A percentile compares a stretch with the other conserved stretches of the same genome.
These are phyloP conservation scores for Beta corolliflora DNA, from an alignment of 179 eudicot genomes.

Conservation along the genomic window DNA sequence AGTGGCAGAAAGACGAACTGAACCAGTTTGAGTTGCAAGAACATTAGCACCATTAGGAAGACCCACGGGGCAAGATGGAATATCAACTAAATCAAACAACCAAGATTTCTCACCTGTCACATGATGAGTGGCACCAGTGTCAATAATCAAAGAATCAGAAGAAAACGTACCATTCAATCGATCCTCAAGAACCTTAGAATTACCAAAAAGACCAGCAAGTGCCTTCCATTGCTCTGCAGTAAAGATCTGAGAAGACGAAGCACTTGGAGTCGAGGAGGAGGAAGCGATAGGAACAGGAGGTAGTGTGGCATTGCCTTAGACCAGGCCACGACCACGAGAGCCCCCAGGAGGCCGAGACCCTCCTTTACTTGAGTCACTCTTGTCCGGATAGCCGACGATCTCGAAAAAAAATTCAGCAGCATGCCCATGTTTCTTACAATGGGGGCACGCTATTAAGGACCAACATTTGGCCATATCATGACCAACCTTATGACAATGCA, in stretches of 20 bases:
- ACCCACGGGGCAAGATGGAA: too few species aligned
- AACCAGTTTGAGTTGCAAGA: too few species aligned
- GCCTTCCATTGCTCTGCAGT: neutral
- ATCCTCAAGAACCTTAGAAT: neutral
- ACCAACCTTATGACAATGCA: neutral
- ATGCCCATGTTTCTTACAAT: too few species aligned
- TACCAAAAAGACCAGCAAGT: neutral
- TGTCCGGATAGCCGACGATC: neutral
- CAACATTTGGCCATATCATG: neutral
- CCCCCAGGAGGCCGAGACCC: neutral
- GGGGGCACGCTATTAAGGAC: too few species aligned
- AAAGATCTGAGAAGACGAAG: neutral
- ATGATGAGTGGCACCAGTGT: neutral
- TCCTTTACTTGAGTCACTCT: neutral
- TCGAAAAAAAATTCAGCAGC: neutral
- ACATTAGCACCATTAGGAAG: too few species aligned
- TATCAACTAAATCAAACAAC: too few species aligned
- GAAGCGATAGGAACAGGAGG: neutral
- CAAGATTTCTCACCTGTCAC: neutral
- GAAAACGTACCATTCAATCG: neutral
- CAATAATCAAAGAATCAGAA: neutral
- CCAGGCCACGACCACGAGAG: neutral
- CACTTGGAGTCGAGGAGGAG: accelerated
- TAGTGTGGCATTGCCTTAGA: neutral
- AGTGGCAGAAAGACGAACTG: too few species aligned